Evolutionary conservation across 2,329 filamentous ascomycete genomes (phyloP), one percentile per base, ranked within the genome.

Genomic region (Aspergillus sp.): DNA sequence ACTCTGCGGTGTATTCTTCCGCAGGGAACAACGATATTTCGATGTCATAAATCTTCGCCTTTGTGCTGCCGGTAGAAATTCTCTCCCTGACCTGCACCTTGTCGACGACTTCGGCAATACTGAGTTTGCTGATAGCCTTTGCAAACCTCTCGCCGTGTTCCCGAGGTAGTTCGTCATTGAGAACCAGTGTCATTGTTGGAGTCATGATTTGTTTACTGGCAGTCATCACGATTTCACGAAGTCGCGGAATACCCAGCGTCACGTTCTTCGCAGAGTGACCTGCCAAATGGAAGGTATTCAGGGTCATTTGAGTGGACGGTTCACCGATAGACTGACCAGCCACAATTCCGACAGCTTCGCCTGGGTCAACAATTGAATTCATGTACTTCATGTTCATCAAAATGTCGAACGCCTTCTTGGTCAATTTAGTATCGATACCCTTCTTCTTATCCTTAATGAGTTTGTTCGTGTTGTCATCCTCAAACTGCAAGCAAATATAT

Each of bases 221-320:
- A 49, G 95, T 98, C 95, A 99, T 99, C 64, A 99, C 85, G 68
- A 99, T 97, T 83, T 99, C 95, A 79, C 95, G 85, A 19, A 99
- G 84, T 78, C 95, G 91, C 58, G 95, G 95, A 71, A 99, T 98
- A 90, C 95, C 95, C 19, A 97, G 85, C 0, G 95, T 99, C 71
- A 99, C 96, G 84, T 99, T 99, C 82, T 97, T 98, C 31, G 95
- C 89, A 19, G 95, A 93, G 81, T 98, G 93, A 70, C 95, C 95
- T 75, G 95, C 95, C 85, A 99, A 90, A 84, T 99, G 95, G 85
- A 99, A 99, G 27, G 96, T 99, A 78, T 99, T 99, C 55, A 99
- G 80, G 7, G 96, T 99, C 96, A 99, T 99, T 75, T 99, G 95
- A 11, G 95, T 99, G 2, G 93, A 97, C 8, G 96, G 95, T 72